phyloP scores from a whole-genome alignment of 139 green algal species.

The Microglena sp. region DNA sequence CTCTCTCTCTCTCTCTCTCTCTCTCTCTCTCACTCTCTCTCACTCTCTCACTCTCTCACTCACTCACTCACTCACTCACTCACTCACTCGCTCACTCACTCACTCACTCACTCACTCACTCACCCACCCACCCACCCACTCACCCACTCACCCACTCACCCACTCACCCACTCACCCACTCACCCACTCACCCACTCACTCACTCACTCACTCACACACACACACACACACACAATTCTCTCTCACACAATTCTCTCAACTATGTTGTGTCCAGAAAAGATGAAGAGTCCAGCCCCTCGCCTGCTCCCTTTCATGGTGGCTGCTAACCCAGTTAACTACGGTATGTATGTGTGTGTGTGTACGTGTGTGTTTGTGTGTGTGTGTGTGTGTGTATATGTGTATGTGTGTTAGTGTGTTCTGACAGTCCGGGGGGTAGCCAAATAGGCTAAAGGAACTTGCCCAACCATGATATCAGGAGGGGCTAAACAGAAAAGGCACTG shows the following conservation, averaged over 20 bases:
- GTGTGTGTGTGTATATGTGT: no score
- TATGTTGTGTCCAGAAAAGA: constrained; percentile 32
- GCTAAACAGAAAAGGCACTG: no score
- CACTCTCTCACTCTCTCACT: no score
- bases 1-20: no score
- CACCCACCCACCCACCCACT: no score
- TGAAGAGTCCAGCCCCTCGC: constrained; percentile 63
- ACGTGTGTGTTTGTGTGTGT: no score
- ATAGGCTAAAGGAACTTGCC: no score
- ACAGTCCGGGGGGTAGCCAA: no score
- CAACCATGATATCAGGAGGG: no score
- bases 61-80: constrained; percentile 6
- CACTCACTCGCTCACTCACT: constrained; percentile 1
- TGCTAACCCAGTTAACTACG: constrained; percentile 97
- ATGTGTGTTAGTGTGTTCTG: neutral
- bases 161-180: constrained; percentile 4
- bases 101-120: neutral
- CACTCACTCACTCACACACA: neutral
- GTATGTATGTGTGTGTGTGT: constrained; percentile 19
- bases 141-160: no score
- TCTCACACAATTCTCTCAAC: neutral
- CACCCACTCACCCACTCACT: constrained; percentile 6
- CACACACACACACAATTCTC: neutral
- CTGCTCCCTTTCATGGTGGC: constrained; percentile 94
- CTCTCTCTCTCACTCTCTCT: no score